A percentile compares a stretch with the other conserved stretches of the same genome.
Evolutionary conservation across 176 grass and related monocot species (phyloP).

Genomic region (Cenchrus americanus): DNA sequence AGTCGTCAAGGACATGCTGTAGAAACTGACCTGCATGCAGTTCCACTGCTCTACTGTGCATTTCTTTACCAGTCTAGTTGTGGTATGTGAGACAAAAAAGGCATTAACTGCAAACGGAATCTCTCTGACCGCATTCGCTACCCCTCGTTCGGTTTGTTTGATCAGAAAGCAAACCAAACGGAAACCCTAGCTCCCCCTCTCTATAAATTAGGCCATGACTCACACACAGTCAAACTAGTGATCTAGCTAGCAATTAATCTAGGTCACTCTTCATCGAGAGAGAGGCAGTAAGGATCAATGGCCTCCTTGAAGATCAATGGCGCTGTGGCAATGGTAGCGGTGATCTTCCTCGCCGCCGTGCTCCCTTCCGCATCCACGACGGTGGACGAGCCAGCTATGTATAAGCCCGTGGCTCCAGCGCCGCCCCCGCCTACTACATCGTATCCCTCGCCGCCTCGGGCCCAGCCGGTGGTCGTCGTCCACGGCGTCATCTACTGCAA

Average conservation of each 20-base stretch:
- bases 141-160: constrained; percentile 31
- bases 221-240: not conserved
- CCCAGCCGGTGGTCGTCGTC: constrained; percentile 49
- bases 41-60: not conserved
- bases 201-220: constrained; percentile 42
- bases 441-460: not conserved
- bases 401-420: constrained; percentile 11
- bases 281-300: constrained; percentile 8
- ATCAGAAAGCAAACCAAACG: constrained; percentile 28
- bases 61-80: constrained; percentile 18
- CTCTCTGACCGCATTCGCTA: not conserved
- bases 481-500: constrained; percentile 53
- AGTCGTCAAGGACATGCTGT: not conserved
- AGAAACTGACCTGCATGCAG: constrained; percentile 8
- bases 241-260: not conserved
- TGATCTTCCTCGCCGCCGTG: constrained; percentile 11
- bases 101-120: constrained; percentile 42
- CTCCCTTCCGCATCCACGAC: constrained; percentile 6
- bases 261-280: not conserved
- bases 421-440: not conserved
- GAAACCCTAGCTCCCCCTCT: not conserved
- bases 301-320: constrained; percentile 20
- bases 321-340: not conserved
- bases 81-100: constrained; percentile 16
- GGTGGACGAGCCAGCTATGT: constrained; percentile 10